These are phyloP conservation scores for Kondoa subrosea DNA, from an alignment of 768 basidiomycete species.

Conservation along the genomic window DNA sequence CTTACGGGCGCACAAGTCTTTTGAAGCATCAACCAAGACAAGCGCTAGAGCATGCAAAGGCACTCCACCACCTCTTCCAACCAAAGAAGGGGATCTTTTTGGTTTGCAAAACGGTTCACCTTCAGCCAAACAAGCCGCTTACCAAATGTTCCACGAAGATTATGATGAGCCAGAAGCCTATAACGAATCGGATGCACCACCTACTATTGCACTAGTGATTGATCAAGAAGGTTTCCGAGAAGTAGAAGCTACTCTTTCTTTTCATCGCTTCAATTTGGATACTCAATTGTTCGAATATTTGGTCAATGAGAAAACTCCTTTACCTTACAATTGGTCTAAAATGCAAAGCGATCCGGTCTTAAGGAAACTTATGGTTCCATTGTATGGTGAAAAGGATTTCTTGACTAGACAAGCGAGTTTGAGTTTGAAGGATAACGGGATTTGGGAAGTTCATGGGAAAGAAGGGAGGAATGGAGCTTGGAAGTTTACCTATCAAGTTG, in stretches of 20 bases:
- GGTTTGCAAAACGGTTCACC: background rate
- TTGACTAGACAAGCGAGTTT: slow-evolving; percentile 6
- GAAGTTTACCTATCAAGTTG: slow-evolving; percentile 3
- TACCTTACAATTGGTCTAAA: slow-evolving; percentile 3
- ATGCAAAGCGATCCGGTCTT: slow-evolving; percentile 1
- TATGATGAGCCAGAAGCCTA: background rate
- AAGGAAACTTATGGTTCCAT: background rate
- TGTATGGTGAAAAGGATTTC: slow-evolving; percentile 4
- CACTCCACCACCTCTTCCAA: background rate
- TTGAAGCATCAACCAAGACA: background rate
- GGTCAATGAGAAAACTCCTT: background rate
- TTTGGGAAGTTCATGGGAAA: slow-evolving; percentile 2
- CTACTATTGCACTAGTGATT: background rate
- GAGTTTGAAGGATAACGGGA: background rate
- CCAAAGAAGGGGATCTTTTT: background rate
- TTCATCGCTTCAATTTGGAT: background rate
- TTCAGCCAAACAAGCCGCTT: background rate
- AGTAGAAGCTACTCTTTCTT: background rate
- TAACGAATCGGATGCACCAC: background rate
- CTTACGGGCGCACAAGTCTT: background rate
- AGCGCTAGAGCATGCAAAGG: background rate
- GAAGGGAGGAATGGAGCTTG: slow-evolving; percentile 3
- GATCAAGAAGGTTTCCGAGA: slow-evolving; percentile 10
- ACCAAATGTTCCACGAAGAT: background rate
- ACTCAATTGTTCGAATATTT: background rate